These are phyloP conservation scores for Paraglomus occultum DNA, from an alignment of 192 early-diverging fungal species.

Conservation along the genomic window DNA sequence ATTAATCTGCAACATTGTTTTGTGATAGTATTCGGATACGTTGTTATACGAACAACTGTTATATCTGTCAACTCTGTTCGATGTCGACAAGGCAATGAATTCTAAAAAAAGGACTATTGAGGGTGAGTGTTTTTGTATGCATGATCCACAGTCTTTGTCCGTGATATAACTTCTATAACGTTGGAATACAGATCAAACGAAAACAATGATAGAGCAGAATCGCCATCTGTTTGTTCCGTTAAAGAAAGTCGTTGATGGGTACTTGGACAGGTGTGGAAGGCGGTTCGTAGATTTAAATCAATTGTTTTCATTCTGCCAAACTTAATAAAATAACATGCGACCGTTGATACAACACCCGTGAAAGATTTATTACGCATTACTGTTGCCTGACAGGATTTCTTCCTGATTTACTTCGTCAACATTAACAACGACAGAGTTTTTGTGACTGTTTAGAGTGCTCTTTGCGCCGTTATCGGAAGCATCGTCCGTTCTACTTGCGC, in stretches of 20 bases:
- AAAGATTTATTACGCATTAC: too few species aligned
- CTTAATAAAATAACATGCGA: slow-evolving; percentile 12
- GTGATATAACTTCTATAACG: slow-evolving; percentile 22
- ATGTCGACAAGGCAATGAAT: slow-evolving; percentile 43
- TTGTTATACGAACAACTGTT: slow-evolving; percentile 78
- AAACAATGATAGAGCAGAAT: slow-evolving; percentile 37
- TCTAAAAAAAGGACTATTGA: slow-evolving; percentile 9
- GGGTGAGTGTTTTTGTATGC: slow-evolving; percentile 32
- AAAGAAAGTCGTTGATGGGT: slow-evolving; percentile 54
- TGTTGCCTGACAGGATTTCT: too few species aligned
- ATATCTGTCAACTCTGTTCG: slow-evolving; percentile 74
- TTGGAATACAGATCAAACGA: slow-evolving; percentile 32
- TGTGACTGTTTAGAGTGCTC: too few species aligned
- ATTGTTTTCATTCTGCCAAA: slow-evolving; percentile 49
- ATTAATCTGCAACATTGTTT: neutral
- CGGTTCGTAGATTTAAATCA: slow-evolving; percentile 69
- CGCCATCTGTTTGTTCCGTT: slow-evolving; percentile 44
- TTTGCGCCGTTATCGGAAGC: too few species aligned
- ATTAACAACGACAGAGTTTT: too few species aligned
- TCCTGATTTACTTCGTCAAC: too few species aligned
- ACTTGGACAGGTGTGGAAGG: slow-evolving; percentile 70
- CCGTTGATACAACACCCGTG: neutral
- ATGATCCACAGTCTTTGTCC: slow-evolving; percentile 20
- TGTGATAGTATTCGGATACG: slow-evolving; percentile 69
- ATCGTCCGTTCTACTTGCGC: too few species aligned